Percentiles rank a stretch among this genome's conserved stretches.
Conservation (phyloP, 495 filamentous ascomycete genomes). For the Delitschia confertaspora region DNA sequence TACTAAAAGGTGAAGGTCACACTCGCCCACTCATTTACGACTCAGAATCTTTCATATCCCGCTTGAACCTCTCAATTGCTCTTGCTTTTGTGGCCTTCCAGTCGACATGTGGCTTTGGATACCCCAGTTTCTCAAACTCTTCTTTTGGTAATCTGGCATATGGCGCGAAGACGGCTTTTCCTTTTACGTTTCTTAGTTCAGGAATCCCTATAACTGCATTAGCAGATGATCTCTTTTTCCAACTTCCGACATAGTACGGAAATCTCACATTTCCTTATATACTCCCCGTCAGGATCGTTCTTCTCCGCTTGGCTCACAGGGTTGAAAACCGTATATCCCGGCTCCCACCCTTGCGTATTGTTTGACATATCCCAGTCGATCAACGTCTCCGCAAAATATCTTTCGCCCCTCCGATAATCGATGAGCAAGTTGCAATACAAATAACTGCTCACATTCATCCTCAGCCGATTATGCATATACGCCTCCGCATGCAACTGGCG, state of each 20-base stretch:
- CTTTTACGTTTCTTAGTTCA: slow-evolving; percentile 40
- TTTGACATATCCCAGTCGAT: slow-evolving; percentile 42
- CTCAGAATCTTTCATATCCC: slow-evolving; percentile 29
- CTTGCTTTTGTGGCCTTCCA: slow-evolving; percentile 38
- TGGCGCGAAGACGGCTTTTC: slow-evolving; percentile 39
- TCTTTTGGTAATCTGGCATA: slow-evolving; percentile 33
- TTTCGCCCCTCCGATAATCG: slow-evolving; percentile 39
- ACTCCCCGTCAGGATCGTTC: slow-evolving; percentile 48
- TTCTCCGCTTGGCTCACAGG: slow-evolving; percentile 41
- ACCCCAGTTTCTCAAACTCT: slow-evolving; percentile 41
- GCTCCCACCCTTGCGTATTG: slow-evolving; percentile 43
- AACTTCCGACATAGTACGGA: background rate
- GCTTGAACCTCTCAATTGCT: slow-evolving; percentile 37
- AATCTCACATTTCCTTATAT: slow-evolving; percentile 43
- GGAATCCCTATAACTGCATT: slow-evolving; percentile 40
- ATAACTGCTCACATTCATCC: slow-evolving; percentile 38
- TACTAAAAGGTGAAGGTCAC: too few species aligned
- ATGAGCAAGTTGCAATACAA: slow-evolving; percentile 39
- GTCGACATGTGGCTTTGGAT: slow-evolving; percentile 40
- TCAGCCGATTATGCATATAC: slow-evolving; percentile 43
- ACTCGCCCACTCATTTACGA: too few species aligned
- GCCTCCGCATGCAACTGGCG: slow-evolving; percentile 38
- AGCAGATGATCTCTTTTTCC: background rate
- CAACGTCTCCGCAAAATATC: slow-evolving; percentile 40
- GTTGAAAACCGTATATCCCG: slow-evolving; percentile 41